Base-by-base conservation (phyloP, 1,284 basidiomycete species). In the Cutaneotrichosporon mucoides region DNA sequence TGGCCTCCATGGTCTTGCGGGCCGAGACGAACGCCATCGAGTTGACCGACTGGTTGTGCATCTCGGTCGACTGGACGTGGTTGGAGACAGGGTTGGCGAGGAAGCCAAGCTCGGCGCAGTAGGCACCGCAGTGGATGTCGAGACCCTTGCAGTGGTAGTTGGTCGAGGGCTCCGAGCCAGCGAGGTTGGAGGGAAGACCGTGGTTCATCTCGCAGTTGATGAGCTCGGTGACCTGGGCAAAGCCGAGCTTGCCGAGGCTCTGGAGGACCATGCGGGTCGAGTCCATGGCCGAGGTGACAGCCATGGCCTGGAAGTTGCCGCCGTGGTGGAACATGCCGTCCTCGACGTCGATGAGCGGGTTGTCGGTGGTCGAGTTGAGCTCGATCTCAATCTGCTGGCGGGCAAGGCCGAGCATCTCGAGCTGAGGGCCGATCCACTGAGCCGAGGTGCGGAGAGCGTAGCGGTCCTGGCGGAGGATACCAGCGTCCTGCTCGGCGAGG, bases 121-220 rank as follows among this genome's bases (percentile, higher is more conserved):
- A 63, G 5, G 62, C 62, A 15, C 53, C 62, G 36, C 49, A 53
- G 59, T 63, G 62, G 53, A 63, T 63, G 62, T 63, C 62, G 53
- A 63, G 62, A 16, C 62, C 62, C 62, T 63, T 63, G 62, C 62
- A 63, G 62, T 63, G 62, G 62, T 63, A 63, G 62, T 63, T 63
- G 49, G 62, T 63, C 45, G 49, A 53, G 3, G 62, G 62, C 56
- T 63, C 62, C 24, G 44, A 41, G 41, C 62, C 62, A 11, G 62
- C 62, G 2, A 63, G 62, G 62, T 60, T 60, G 49, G 62, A 43
- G 12, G 62, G 62, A 2, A 63, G 59, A 33, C 62, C 62, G 53
- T 56, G 62, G 62, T 63, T 63, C 62, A 63, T 63, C 56, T 63
- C 56, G 50, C 59, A 60, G 56, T 63, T 63, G 62, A 63, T 60